phyloP scores from a whole-genome alignment of 495 filamentous ascomycete species.

The Lasiosphaeria miniovina region DNA sequence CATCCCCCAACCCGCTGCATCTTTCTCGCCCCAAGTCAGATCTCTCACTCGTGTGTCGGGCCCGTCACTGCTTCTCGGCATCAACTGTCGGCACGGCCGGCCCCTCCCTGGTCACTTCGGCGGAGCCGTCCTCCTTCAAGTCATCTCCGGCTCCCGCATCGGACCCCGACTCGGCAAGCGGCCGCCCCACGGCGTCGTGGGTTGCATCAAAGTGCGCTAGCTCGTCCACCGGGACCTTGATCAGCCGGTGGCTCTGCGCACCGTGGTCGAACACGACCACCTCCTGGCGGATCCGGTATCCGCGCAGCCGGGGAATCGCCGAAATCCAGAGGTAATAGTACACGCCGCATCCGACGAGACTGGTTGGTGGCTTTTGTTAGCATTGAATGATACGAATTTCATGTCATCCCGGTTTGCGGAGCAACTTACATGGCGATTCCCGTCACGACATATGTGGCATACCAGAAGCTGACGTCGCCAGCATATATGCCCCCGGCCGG shows the following conservation, averaged over 20 bases:
- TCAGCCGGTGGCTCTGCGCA: conserved; percentile 49
- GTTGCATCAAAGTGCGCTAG: conserved; percentile 52
- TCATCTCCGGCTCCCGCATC: background rate
- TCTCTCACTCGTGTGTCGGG: too few species aligned
- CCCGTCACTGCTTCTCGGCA: background rate
- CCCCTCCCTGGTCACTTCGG: background rate
- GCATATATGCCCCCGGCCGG: conserved; percentile 53
- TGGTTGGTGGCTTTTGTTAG: conserved; percentile 17
- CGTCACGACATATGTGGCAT: conserved; percentile 58
- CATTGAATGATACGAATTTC: background rate
- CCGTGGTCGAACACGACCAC: conserved; percentile 47
- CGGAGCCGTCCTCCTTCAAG: background rate
- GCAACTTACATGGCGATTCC: conserved; percentile 55
- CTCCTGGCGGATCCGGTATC: conserved; percentile 55
- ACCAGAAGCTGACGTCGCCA: conserved; percentile 66
- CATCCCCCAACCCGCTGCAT: too few species aligned
- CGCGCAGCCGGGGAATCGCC: conserved; percentile 45
- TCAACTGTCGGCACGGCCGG: background rate
- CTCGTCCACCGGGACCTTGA: conserved; percentile 52
- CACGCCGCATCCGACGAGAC: conserved; percentile 46
- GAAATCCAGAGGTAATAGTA: conserved; percentile 60
- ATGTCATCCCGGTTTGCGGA: background rate
- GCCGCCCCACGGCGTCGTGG: conserved; percentile 52
- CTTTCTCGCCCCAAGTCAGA: too few species aligned
- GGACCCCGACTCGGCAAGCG: conserved; percentile 3